Evolutionary conservation across 805 yeast species (phyloP), one percentile per base, ranked within the genome.

Genomic region (Candida gorgasii): DNA sequence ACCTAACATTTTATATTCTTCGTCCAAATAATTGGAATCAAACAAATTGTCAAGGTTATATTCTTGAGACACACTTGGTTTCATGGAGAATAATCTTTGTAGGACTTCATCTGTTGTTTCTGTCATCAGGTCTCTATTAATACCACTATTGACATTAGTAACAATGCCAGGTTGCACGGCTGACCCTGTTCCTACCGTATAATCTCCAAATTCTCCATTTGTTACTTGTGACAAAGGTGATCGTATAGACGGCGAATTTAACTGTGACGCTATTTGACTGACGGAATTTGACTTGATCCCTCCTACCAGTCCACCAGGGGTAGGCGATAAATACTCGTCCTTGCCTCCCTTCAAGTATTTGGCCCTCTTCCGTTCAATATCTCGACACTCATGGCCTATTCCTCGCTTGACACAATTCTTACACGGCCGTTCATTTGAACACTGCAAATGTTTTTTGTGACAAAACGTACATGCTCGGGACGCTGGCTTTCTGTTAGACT

Each of bases 381-480:
- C 86, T 27, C 63, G 65, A 58, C 93, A 85, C 9, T 67, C 53
- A 41, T 69, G 75, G 1, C 66, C 74, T n/a, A 79, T 57, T 16
- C 79, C 78, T 43, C 90, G 61, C 55, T 84, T 84, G 15, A 71
- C 52, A 61, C 93, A 85, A 56, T 85, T 85, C 49, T 73, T 73
- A 53, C 92, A 85, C 0, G 93, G 92, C 44, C 93, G 63, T 19
- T 73, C 69, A 43, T 75, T 64, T 47, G 84, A 86, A 58, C 92
- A 85, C 51, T 84, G 90, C 11, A 85, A 67, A 53, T 84, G 93
- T 49, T 85, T 85, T 18, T 72, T 62, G 55, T 84, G 89, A 58
- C 92, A 85, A 55, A 83, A 82, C 14, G 72, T 72, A 54, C 93
- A 85, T 1, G 92, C 93, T 35, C 84, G 72, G 7, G 78, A 64